Conservation (phyloP, 2,329 filamentous ascomycete species). For the Fusarium sp. region DNA sequence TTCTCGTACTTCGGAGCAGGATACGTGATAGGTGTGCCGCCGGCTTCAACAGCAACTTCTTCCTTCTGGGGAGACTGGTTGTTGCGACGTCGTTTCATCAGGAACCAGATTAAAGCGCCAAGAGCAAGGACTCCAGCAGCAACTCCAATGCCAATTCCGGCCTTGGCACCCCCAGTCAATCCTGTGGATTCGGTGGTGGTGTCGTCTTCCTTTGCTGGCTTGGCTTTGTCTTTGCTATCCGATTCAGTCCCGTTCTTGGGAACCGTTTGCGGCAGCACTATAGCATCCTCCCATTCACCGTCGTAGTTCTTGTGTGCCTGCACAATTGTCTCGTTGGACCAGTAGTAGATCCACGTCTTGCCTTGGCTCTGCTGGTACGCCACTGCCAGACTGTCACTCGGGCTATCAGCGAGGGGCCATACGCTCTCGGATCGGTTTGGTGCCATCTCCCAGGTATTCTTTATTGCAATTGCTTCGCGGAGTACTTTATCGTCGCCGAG, state of each 20-base stretch:
- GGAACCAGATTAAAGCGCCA: not conserved
- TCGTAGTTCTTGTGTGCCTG: constrained; percentile 1
- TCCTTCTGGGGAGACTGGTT: not conserved
- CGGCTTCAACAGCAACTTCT: not conserved
- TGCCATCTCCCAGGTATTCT: not conserved
- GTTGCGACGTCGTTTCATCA: not conserved
- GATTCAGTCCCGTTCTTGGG: constrained; percentile 2
- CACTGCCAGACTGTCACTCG: not conserved
- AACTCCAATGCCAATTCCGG: not conserved
- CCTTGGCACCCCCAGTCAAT: not conserved
- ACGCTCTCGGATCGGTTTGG: constrained; percentile 6
- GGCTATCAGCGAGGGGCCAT: not conserved
- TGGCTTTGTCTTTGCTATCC: not conserved
- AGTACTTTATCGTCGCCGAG: constrained; percentile 2
- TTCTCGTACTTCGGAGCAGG: constrained; percentile 1
- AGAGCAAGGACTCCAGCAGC: not conserved
- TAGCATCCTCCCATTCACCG: constrained; percentile 1
- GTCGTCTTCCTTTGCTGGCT: not conserved
- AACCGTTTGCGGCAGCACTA: not conserved
- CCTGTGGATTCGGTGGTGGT: not conserved
- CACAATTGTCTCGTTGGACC: not conserved
- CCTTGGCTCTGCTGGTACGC: not conserved
- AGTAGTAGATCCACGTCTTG: constrained; percentile 11
- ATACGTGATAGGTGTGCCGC: not conserved
- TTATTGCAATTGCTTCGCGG: not conserved